Conservation (phyloP, 352 stramenopile species). For the Phytopythium ostracodes region DNA sequence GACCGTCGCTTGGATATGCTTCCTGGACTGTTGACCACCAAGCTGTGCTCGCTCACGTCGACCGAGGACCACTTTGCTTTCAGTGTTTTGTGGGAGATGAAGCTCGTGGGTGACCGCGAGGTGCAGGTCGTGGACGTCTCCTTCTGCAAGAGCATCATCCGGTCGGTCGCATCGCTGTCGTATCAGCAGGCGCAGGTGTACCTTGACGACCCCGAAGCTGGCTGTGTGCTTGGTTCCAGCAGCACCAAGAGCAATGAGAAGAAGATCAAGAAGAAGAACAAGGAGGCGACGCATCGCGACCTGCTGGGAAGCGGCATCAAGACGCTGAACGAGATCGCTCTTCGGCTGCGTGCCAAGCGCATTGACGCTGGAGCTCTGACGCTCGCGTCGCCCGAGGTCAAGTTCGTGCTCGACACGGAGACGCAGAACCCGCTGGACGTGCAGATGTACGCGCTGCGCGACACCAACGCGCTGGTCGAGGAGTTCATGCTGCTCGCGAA, state of each 20-base stretch:
- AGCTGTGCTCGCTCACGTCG: constrained; percentile 94
- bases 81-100: constrained; percentile 74
- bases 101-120: constrained; percentile 52
- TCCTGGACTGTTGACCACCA: constrained; percentile 94
- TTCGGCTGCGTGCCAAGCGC: constrained; percentile 89
- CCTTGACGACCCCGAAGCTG: constrained; percentile 86
- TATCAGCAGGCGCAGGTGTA: constrained; percentile 97
- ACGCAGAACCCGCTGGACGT: constrained; percentile 98
- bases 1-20: constrained; percentile 99
- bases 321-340: constrained; percentile 89
- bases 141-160: constrained; percentile 98
- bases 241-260: constrained; percentile 8
- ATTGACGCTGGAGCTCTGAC: constrained; percentile 96
- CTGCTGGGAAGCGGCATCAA: constrained; percentile 85
- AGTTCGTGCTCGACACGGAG: constrained; percentile 98
- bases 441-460: constrained; percentile 94
- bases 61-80: constrained; percentile 82
- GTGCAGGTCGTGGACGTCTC: constrained; percentile 93
- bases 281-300: constrained; percentile 34
- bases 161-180: constrained; percentile 93
- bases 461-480: constrained; percentile 97
- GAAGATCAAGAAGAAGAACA: constrained; percentile 33
- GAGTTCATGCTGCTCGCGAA: constrained; percentile 99
- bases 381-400: constrained; percentile 94
- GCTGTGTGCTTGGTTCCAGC: constrained; percentile 31